Conservation (phyloP, 306 rosid genomes). For the Cyamopsis tetragonoloba region DNA sequence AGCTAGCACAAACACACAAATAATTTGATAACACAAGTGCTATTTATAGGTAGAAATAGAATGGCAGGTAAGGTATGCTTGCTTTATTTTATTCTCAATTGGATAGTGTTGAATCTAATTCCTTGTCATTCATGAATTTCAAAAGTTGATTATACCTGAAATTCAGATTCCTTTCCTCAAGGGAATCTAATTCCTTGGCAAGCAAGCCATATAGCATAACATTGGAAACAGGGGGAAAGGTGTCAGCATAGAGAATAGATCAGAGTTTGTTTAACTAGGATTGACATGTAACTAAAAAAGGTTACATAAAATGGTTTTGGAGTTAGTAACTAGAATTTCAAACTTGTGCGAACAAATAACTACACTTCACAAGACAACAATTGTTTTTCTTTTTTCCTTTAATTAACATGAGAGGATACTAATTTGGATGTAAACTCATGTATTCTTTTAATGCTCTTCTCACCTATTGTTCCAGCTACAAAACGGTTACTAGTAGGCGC, state of each 20-base stretch:
- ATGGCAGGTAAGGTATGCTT: neutral
- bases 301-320: too few species aligned
- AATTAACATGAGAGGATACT: too few species aligned
- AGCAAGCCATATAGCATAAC: neutral
- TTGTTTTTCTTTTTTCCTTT: too few species aligned
- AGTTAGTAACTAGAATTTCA: too few species aligned
- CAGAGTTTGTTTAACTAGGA: neutral
- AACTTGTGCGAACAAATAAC: too few species aligned
- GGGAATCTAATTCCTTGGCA: constrained; percentile 5
- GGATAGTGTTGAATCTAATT: constrained; percentile 28
- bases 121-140: neutral
- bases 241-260: neutral
- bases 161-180: constrained; percentile 10
- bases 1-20: neutral
- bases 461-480: neutral
- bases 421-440: neutral
- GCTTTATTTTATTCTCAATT: neutral
- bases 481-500: neutral
- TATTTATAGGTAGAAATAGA: constrained; percentile 5
- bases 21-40: neutral
- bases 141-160: neutral
- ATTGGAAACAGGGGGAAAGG: neutral
- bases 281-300: too few species aligned
- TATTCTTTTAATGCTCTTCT: neutral
- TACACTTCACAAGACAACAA: too few species aligned